Evolutionary conservation across 495 filamentous ascomycete genomes (phyloP).

Genomic region (Penicilliopsis zonata): DNA sequence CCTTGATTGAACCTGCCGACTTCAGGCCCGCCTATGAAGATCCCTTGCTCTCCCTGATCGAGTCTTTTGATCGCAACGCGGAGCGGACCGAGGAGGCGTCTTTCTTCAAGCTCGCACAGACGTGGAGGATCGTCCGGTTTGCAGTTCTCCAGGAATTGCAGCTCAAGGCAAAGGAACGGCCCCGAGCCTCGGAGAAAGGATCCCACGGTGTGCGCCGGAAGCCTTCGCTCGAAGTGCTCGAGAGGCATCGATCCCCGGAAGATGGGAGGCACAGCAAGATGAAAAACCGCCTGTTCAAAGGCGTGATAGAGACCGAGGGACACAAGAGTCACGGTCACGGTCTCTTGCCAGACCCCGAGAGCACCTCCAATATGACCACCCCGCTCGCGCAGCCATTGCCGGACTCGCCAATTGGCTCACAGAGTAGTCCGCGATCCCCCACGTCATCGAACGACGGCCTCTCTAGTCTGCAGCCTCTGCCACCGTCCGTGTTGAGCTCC

Average conservation of each 20-base stretch:
- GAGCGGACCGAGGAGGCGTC: constrained; percentile 44
- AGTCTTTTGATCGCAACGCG: constrained; percentile 51
- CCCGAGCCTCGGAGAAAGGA: constrained; percentile 15
- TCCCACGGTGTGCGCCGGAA: constrained; percentile 14
- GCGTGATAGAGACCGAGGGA: constrained; percentile 27
- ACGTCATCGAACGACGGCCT: constrained; percentile 20
- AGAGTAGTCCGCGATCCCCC: constrained; percentile 18
- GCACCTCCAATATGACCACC: constrained; percentile 67
- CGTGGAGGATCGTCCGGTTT: constrained; percentile 59
- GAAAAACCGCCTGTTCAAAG: constrained; percentile 32
- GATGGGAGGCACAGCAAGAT: constrained; percentile 28
- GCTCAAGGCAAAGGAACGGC: constrained; percentile 44
- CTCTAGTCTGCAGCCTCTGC: constrained; percentile 28
- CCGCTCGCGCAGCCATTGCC: constrained; percentile 60
- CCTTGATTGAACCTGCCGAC: constrained; percentile 19
- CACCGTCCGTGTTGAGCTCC: constrained; percentile 31
- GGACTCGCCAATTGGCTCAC: constrained; percentile 28
- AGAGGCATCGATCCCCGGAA: constrained; percentile 15
- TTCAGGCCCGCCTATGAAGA: constrained; percentile 20
- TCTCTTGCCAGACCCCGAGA: constrained; percentile 44
- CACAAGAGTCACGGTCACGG: too few species aligned
- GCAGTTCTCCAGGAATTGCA: constrained; percentile 48
- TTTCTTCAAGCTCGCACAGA: constrained; percentile 55
- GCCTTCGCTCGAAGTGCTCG: constrained; percentile 21
- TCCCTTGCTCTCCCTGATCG: constrained; percentile 33